Evolutionary conservation across 2,329 filamentous ascomycete genomes (phyloP), one percentile per base, ranked within the genome.

Genomic region (Curvularia hawaiiensis): DNA sequence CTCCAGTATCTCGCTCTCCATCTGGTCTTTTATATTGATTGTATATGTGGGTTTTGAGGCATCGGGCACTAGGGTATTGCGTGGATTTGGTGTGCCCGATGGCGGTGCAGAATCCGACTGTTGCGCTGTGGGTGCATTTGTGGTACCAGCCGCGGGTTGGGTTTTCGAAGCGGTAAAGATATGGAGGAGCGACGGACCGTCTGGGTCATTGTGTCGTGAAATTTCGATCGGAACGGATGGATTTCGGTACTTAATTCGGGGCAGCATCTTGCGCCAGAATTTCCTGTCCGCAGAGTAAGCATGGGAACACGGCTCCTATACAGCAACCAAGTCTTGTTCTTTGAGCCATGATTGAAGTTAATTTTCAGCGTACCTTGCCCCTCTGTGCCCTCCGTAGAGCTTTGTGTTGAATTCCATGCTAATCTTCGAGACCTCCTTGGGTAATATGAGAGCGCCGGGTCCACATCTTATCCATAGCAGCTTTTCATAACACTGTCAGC

Each of bases 191-290:
- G 65, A 70, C 38, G 68, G 73, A 46, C 65, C 76, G 44, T 88
- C 78, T 38, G 65, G 60, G 38, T 71, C 63, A 22, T 75, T 69
- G 62, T 85, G 88, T 58, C 90, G 89, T 76, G 89, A 88, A 68
- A 97, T 86, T 58, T 90, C 88, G 84, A 98, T 96, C 43, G 89
- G 86, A 45, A 97, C 77, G 12, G 87, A 80, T 0, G 95, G 95
- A 76, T 99, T 99, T 83, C 96, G 90, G 80, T 88, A 99, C 83
- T 99, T 97, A 65, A 99, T 83, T 56, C 91, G 87, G 22, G 91
- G 91, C 47, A 98, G 87, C 74, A 88, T 89, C 59, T 88, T 82
- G 63, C 85, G 87, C 91, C 92, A 97, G 84, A 99, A 97, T 80
- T 91, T 91, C 71, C 93, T 96, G 64, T 41, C 30, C 10, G 3